Base-by-base conservation (phyloP, 805 yeast genomes). In the Wickerhamomyces bovis region DNA sequence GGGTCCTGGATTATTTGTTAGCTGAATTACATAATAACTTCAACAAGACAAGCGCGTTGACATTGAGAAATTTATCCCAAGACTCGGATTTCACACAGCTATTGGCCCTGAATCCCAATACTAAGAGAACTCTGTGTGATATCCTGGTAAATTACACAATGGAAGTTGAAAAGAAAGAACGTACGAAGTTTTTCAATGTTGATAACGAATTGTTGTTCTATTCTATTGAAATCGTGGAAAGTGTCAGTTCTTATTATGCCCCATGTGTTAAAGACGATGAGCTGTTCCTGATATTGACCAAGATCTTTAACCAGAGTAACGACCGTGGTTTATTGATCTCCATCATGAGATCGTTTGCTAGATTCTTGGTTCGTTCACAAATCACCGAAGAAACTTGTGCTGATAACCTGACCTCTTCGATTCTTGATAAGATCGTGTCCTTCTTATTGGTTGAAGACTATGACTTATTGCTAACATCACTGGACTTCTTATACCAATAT, bases 401-500 rank as follows among this genome's bases (percentile, higher is more conserved):
- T 0, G 75, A 73, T 44, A 69, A 76, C 50, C 58, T 84, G 18
- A 71, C 73, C 43, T 65, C 67, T 18, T 42, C 42, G 3, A 61
- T 75, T 3, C 68, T 90, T 39, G 78, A 78, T 42, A 71, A 71
- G 43, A 76, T 83, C 19, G 73, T 79, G 12, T 75, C 83, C 15
- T 79, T 71, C 51, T 68, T 84, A 20, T 65, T 89, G 18, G 72
- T 75, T 21, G 81, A 80, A 53, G 94, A 88, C 60, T 72, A 73
- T 42, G 96, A 89, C 55, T 71, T 92, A 45, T 67, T 80, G 18
- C 69, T 82, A 25, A 83, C 95, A 0, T 78, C 86, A 0, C 71
- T 94, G 52, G 96, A 86, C 62, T 85, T 94, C 61, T 63, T 94
- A 28, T 87, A 87, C 58, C 95, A 88, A 65, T 90, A 79, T 58